Percentiles rank a stretch among this genome's conserved stretches.
Conservation (phyloP, 805 yeast genomes). For the Citeromyces nyonsensis region DNA sequence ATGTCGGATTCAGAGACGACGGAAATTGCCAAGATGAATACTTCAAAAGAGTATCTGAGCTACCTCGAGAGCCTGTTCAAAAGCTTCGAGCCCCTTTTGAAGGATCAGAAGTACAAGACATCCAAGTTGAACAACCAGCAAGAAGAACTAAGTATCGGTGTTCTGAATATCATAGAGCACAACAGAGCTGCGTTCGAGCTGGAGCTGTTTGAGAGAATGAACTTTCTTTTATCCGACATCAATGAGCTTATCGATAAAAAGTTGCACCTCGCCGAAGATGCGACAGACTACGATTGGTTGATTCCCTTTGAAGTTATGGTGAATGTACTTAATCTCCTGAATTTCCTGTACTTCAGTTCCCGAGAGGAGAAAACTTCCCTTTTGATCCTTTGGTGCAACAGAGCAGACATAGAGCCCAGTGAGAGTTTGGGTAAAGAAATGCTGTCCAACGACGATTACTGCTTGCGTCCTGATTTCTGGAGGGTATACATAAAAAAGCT, state of each 20-base stretch:
- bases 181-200: constrained; percentile 18
- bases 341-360: constrained; percentile 31
- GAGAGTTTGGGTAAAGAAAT: constrained; percentile 29
- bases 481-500: constrained; percentile 37
- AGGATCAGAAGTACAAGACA: constrained; percentile 23
- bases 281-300: constrained; percentile 7
- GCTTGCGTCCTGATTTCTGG: constrained; percentile 44
- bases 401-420: constrained; percentile 54
- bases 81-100: constrained; percentile 31
- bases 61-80: constrained; percentile 17
- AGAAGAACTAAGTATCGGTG: constrained; percentile 14
- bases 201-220: constrained; percentile 13
- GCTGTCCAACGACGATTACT: constrained; percentile 17
- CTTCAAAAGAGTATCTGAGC: too few relatives aligned
- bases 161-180: constrained; percentile 16
- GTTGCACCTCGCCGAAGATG: constrained; percentile 6
- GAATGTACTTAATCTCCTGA: constrained; percentile 41
- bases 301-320: constrained; percentile 22
- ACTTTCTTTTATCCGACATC: constrained; percentile 13
- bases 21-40: too few relatives aligned
- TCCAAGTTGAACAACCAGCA: constrained; percentile 9
- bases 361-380: constrained; percentile 23
- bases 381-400: constrained; percentile 49
- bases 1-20: too few relatives aligned
- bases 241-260: constrained; percentile 13